Evolutionary conservation across 495 filamentous ascomycete genomes (phyloP).

Genomic region (Pseudomonodictys pantanalensis): DNA sequence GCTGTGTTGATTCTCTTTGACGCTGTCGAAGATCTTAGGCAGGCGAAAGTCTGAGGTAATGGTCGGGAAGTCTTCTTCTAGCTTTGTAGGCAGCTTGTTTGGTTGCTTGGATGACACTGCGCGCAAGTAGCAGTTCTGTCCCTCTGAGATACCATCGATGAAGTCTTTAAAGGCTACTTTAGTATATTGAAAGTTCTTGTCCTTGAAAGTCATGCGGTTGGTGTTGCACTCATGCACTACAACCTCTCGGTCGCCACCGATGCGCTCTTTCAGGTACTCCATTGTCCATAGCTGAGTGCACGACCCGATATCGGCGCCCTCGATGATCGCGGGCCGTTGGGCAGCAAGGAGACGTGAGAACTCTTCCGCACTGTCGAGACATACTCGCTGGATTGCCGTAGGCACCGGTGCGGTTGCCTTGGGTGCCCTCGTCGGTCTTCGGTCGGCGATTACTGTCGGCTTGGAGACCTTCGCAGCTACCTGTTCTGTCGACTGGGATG

Average conservation of each 20-base stretch:
- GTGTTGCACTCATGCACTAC: slow-evolving; percentile 30
- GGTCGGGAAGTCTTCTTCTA: slow-evolving; percentile 67
- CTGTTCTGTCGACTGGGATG: background rate
- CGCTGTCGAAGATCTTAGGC: slow-evolving; percentile 61
- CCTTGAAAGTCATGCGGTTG: slow-evolving; percentile 71
- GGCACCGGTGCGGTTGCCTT: slow-evolving; percentile 8
- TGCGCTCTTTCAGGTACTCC: slow-evolving; percentile 61
- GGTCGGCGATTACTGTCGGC: background rate
- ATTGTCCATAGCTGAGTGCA: slow-evolving; percentile 67
- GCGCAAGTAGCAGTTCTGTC: slow-evolving; percentile 71
- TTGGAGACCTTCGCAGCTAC: background rate
- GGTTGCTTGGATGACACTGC: slow-evolving; percentile 68
- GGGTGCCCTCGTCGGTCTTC: background rate
- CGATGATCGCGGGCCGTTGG: slow-evolving; percentile 64
- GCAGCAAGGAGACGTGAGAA: slow-evolving; percentile 59
- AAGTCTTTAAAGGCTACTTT: slow-evolving; percentile 69
- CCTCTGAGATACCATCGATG: slow-evolving; percentile 57
- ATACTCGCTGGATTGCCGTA: slow-evolving; percentile 50
- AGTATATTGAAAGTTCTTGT: slow-evolving; percentile 77
- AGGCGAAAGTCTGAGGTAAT: slow-evolving; percentile 69
- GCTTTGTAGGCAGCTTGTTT: slow-evolving; percentile 61
- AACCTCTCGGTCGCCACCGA: slow-evolving; percentile 65
- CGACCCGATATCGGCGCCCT: slow-evolving; percentile 61
- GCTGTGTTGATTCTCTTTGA: slow-evolving; percentile 63
- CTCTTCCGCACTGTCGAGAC: slow-evolving; percentile 49